Base-by-base conservation (phyloP, 208 protist genomes). In the Angomonas desouzai region DNA sequence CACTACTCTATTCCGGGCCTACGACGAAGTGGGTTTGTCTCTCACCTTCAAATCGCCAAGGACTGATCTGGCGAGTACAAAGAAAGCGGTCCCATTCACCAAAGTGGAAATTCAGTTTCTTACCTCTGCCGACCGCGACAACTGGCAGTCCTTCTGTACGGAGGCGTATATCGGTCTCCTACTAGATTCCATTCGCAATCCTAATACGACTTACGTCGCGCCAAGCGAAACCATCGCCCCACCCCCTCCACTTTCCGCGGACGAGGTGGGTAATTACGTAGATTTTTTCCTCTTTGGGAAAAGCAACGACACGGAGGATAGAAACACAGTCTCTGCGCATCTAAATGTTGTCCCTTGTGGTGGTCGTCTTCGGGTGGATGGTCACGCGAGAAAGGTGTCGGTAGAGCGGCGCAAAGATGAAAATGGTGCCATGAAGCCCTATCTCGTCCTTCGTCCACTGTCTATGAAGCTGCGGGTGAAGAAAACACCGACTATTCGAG, bases 271-370 rank as follows among this genome's bases (percentile, higher is more conserved):
- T 51, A 45, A 55, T n/a, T 76, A 84, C 63, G 72, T 89, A 34
- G 72, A 86, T 62, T 89, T 89, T 48, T 84, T 84, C 61, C 76
- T 89, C 33, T 77, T 73, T 0, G 68, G 34, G 30, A 40, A 47
- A 29, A 67, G 64, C 16, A 66, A 62, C 7, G 71, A 74, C 4
- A 40, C 51, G 3, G 36, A 25, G 9, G 51, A 6, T 18, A 59
- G 25, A 16, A 40, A 48, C 34, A 3, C 51, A 4, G 23, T 27
- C 9, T 68, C 60, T 22, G 36, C 29, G 16, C 48, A 62, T 23
- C 58, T 40, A 9, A 51, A 45, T 22, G 9, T 45, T 0, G 29
- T 67, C 1, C 68, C 68, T 0, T 66, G 47, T 33, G 40, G 40
- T 27, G 74, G 66, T 11, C 33, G 38, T 1, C 38, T 72, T 10